phyloP scores from a whole-genome alignment of 2,329 filamentous ascomycete genomes.

The Alternaria gansuensis region DNA sequence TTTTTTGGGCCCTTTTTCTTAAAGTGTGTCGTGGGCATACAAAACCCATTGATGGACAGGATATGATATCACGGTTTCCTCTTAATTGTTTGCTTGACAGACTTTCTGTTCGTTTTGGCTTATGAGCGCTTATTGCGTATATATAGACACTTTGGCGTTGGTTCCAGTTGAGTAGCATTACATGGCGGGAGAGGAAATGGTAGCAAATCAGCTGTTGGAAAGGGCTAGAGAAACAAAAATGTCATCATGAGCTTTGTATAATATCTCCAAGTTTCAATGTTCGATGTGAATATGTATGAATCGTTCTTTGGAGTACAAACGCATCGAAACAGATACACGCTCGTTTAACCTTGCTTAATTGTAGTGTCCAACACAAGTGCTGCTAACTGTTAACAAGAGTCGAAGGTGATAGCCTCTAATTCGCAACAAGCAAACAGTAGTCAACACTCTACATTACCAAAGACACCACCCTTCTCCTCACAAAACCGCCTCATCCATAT shows the following conservation, averaged over 20 bases:
- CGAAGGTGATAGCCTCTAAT: too few relatives aligned
- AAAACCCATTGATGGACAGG: neutral
- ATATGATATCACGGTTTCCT: constrained; percentile 8
- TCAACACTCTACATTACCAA: neutral
- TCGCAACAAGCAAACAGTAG: too few relatives aligned
- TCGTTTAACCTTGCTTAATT: too few relatives aligned
- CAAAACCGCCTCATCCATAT: constrained; percentile 57
- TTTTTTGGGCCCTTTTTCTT: neutral
- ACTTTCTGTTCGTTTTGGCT: neutral
- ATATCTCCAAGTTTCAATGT: too few relatives aligned
- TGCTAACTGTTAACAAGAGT: too few relatives aligned
- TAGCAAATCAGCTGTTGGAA: neutral
- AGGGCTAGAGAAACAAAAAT: neutral
- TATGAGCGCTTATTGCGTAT: constrained; percentile 1
- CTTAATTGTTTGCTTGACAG: neutral
- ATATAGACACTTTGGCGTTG: constrained; percentile 5
- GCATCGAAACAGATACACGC: too few relatives aligned
- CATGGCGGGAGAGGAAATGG: neutral
- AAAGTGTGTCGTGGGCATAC: neutral
- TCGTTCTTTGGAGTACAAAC: too few relatives aligned
- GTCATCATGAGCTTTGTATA: neutral
- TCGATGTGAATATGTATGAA: too few relatives aligned
- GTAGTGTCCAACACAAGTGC: too few relatives aligned
- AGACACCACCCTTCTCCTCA: constrained; percentile 9
- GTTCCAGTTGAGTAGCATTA: neutral